Base-by-base conservation (phyloP, 352 stramenopile genomes). In the Plasmopara viticola region DNA sequence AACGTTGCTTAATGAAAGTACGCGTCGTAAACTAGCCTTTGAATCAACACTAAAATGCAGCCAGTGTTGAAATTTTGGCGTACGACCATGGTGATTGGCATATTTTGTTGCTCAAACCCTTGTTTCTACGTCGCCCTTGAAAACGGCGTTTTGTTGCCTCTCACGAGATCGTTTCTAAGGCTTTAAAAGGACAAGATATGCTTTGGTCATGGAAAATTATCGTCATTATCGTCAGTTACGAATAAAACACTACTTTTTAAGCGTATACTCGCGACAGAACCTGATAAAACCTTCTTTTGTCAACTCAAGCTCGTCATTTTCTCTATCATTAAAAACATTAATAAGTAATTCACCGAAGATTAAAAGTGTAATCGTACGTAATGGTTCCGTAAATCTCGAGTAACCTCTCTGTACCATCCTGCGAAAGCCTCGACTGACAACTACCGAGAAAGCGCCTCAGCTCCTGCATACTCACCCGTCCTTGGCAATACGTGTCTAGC, bases 251-350 rank as follows among this genome's bases (percentile, higher is more conserved):
- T 59, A 48, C 33, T 72, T 72, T 25, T 62, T 73, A 2, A 45
- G 44, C 6, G 60, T 78, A 51, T 76, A 87, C 9, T 84, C 71
- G 18, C 47, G 60, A 8, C 66, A 71, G 40, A 87, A 84, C 51
- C 68, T 74, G 47, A 84, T 25, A 30, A 81, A 87, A 0, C 64
- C 53, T 13, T 62, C 48, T 51, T 82, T 79, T 6, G 69, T 74
- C 10, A n/a, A n/a, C 20, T 25, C 20, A 3, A 25, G 20, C 20
- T 25, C 20, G 20, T 25, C 20, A 25, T 25, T 25, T 25, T 25
- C 20, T 25, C 20, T 25, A 25, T 25, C 20, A 25, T 25, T 25
- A 25, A 18, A 28, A 34, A 35, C 3, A 34, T 9, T 4, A 18
- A 52, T 45, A 18, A 62, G 42, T 30, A 28, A 17, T 9, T 33